These are phyloP conservation scores for Heterobasidion irregulare DNA, from an alignment of 1,284 basidiomycete species.

Conservation along the genomic window DNA sequence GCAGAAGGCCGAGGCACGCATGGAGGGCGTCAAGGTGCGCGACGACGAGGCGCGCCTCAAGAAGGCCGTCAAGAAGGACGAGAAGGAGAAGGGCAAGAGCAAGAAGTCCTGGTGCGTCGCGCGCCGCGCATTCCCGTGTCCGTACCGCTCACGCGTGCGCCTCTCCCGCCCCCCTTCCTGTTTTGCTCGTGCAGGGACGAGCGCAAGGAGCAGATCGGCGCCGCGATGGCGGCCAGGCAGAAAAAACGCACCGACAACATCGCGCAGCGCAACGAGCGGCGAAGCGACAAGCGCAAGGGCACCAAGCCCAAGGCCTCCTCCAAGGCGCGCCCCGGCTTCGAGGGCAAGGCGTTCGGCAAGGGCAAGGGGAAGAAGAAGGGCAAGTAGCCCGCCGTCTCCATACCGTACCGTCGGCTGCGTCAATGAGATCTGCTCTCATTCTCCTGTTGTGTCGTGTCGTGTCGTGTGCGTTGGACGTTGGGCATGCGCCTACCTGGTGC, in stretches of 20 bases:
- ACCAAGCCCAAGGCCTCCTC: constrained; percentile 33
- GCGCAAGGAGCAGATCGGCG: constrained; percentile 68
- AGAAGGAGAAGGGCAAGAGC: constrained; percentile 79
- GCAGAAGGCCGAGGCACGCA: constrained; percentile 78
- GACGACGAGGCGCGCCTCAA: constrained; percentile 79
- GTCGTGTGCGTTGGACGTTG: too few relatives aligned
- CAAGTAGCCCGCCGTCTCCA: neutral
- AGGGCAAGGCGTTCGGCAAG: constrained; percentile 70
- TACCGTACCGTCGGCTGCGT: too few relatives aligned
- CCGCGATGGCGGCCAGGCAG: constrained; percentile 72
- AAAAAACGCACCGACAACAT: constrained; percentile 90
- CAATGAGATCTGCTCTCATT: too few relatives aligned
- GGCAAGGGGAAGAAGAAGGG: constrained; percentile 28
- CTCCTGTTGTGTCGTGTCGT: too few relatives aligned
- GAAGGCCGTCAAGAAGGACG: constrained; percentile 85
- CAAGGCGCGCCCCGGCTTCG: constrained; percentile 77
- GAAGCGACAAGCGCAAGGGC: constrained; percentile 69
- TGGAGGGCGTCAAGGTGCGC: constrained; percentile 81
- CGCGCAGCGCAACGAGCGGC: constrained; percentile 69
- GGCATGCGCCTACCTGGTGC: too few relatives aligned
- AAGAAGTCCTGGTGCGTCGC: constrained; percentile 72
- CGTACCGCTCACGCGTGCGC: too few relatives aligned
- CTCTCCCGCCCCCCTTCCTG: neutral
- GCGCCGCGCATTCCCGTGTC: neutral
- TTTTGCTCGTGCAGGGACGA: constrained; percentile 52